A percentile compares a stretch with the other conserved stretches of the same genome.
phyloP scores from a whole-genome alignment of 169 alveolate species.

The Cryptosporidium muris region DNA sequence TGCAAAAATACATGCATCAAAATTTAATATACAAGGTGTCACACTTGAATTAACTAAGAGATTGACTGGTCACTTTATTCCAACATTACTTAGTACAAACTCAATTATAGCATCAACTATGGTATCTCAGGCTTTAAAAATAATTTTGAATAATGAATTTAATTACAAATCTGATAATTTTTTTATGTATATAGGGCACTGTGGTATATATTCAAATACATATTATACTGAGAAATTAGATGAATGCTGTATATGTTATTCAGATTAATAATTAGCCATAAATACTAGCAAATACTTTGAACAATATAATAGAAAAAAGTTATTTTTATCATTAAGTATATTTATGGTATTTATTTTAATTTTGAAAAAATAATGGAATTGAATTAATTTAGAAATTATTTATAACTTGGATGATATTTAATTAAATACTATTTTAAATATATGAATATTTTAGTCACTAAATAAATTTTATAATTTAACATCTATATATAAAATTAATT shows the following conservation, averaged over 20 bases:
- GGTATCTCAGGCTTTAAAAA: conserved; percentile 24
- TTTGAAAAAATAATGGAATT: too few species aligned
- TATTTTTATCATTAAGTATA: too few species aligned
- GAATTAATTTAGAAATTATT: too few species aligned
- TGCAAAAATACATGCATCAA: conserved; percentile 44
- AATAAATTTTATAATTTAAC: too few species aligned
- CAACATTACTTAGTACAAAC: conserved; percentile 49
- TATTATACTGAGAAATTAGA: conserved; percentile 5
- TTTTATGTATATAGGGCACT: conserved; percentile 41
- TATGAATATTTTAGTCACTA: too few species aligned
- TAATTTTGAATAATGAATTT: neutral
- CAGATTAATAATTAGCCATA: neutral
- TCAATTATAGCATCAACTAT: conserved; percentile 54
- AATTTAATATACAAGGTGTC: conserved; percentile 61
- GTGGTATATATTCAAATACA: conserved; percentile 48
- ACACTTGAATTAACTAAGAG: conserved; percentile 46
- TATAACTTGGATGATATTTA: too few species aligned
- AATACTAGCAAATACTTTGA: neutral
- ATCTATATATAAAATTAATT: too few species aligned
- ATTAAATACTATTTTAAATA: too few species aligned
- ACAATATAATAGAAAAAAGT: too few species aligned
- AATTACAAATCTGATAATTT: conserved; percentile 1
- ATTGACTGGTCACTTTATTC: conserved; percentile 20
- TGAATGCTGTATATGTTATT: conserved; percentile 49
- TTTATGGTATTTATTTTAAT: too few species aligned